Evolutionary conservation across 2,329 filamentous ascomycete genomes (phyloP).

Genomic region (Ceratocystis huliohia): DNA sequence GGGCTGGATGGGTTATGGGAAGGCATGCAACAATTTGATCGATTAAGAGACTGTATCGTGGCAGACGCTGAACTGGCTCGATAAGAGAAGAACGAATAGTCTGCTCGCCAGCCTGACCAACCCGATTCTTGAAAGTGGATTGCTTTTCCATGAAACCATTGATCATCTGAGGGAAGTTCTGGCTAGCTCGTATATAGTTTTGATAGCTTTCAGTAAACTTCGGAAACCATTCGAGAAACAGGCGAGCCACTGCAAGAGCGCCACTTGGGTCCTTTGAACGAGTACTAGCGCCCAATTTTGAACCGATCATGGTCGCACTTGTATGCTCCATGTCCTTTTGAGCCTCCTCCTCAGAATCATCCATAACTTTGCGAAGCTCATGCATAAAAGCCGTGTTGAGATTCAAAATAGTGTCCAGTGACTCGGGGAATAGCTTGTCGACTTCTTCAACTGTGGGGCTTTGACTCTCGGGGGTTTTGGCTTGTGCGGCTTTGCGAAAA

Average conservation of each 20-base stretch:
- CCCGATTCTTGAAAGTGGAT: conserved; percentile 68
- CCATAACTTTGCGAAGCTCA: conserved; percentile 61
- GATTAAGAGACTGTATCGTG: conserved; percentile 89
- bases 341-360: conserved; percentile 72
- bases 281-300: conserved; percentile 33
- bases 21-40: conserved; percentile 85
- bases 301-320: conserved; percentile 33
- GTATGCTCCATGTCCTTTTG: conserved; percentile 58
- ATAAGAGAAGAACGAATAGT: conserved; percentile 82
- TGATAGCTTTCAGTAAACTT: conserved; percentile 83
- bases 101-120: conserved; percentile 80
- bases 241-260: conserved; percentile 61
- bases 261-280: conserved; percentile 61
- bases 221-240: conserved; percentile 84
- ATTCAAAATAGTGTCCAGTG: conserved; percentile 65
- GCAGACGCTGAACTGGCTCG: conserved; percentile 87
- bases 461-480: conserved; percentile 45
- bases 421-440: conserved; percentile 66
- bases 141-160: conserved; percentile 66
- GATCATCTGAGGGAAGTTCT: conserved; percentile 70
- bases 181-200: conserved; percentile 83
- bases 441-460: conserved; percentile 63
- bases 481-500: conserved; percentile 57
- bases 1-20: conserved; percentile 71
- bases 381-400: conserved; percentile 72